Evolutionary conservation across 331 rosid genomes (phyloP), one percentile per base, ranked within the genome.

Genomic region (Cucumis variabilis): DNA sequence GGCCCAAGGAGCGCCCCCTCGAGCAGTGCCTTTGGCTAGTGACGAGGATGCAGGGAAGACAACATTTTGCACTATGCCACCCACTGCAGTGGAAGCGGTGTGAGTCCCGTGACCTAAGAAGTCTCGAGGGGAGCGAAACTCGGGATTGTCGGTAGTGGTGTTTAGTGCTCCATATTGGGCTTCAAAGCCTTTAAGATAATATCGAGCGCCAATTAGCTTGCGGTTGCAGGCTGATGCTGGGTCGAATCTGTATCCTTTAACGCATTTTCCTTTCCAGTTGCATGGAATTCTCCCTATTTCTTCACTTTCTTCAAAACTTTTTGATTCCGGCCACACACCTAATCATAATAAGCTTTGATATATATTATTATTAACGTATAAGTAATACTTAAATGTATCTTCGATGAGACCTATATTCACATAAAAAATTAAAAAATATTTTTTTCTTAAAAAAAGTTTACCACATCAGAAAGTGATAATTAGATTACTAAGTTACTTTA

Each of bases 311-410:
- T 17, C 67, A 90, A 93, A 92, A 75, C 95, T 91, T 69, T 87
- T 79, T 0, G 94, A 92, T 86, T 93, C 95, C 11, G 96, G 95
- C 95, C 95, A 93, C 88, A 93, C 58, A 33, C 95, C 95, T 91
- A 13, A 44, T 15, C 15, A 70, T 58, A 58, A 58, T 8, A 58
- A 58, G 10, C 65, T 58, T 58, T 58, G 0, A 17, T 44, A 5
- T 44, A 37, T 44, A 44, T 4, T 16, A 55, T 55, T 58, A 55
- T 55, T 55, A 55, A 55, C 1, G 6, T 55, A 55, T 1, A 4
- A 15, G 3, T 55, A 58, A 17, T 58, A 5, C 9, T 58, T 58
- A 2, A 9, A 1, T 58, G 0, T 7, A 58, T 4, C 4, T 41
- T 41, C 0, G 46, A 7, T 41, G 8, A 41, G 46, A 41, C 9